Evolutionary conservation across 139 green algal species (phyloP), one percentile per base, ranked within the genome.

Genomic region (Chlorella sp.): DNA sequence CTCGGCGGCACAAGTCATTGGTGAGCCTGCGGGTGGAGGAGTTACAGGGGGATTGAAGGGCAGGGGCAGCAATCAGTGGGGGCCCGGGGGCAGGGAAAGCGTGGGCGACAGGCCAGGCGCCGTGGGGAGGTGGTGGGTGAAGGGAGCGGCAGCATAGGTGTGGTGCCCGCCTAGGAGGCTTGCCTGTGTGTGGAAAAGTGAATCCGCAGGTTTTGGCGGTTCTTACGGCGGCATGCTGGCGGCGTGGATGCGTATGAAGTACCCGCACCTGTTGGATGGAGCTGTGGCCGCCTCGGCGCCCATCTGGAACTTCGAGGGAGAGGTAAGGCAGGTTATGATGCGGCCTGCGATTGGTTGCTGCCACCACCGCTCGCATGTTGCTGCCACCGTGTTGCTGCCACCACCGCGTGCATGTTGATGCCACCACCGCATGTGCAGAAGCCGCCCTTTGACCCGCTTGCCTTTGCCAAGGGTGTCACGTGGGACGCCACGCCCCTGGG

Each of bases 231-330:
- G 89, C 64, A 95, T 97, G 90, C 80, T 94, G 14, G 86, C 86
- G 0, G 69, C 86, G 14, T 96, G 89, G 88, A 83, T 95, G 34
- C 83, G 92, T 3, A 67, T 91, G 32, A 94, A 94, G 79, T 97
- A 96, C 74, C 91, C 93, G 0, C 75, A 92, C 65, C 60, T 88
- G 10, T 64, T 91, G 31, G 78, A 89, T 74, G 95, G 94, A 0
- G 91, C 88, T n/a, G 88, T 99, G 33, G 91, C 95, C 1, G 88
- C 75, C 2, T 94, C 85, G 5, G 95, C 95, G 0, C 95, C 95
- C 34, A 97, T 99, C 62, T 95, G 91, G 91, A 87, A 84, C 34
- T 97, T 91, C 74, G 74, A 87, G 29, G 89, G 89, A 2, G 80
- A 86, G 75, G 77, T 83, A 49, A 0, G 79, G 10, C 42, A n/a